Conservation (phyloP, 148 eudicot genomes). For the Nyssa sinensis region DNA sequence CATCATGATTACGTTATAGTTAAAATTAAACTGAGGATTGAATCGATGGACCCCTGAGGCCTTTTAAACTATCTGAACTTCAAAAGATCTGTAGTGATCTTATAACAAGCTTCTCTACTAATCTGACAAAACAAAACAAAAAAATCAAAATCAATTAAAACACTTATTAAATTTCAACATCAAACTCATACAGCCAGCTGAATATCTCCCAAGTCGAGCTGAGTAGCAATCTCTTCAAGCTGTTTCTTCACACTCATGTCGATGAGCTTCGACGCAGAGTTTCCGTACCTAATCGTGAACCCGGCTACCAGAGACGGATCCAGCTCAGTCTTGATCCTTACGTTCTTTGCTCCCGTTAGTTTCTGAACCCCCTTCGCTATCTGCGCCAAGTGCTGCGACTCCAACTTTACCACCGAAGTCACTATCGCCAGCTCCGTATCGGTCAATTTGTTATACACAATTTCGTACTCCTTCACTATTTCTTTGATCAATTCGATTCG, state of each 20-base stretch:
- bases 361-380: conserved; percentile 85
- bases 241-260: conserved; percentile 96
- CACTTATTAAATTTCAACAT: too few species aligned
- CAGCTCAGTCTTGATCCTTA: conserved; percentile 75
- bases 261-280: conserved; percentile 64
- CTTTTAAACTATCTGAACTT: too few species aligned
- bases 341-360: conserved; percentile 81
- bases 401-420: conserved; percentile 75
- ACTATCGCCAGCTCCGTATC: conserved; percentile 79
- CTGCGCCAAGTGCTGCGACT: conserved; percentile 83
- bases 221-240: conserved; percentile 81
- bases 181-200: conserved; percentile 40
- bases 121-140: too few species aligned
- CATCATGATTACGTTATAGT: too few species aligned
- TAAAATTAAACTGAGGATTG: too few species aligned
- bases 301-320: conserved; percentile 80
- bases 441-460: conserved; percentile 57
- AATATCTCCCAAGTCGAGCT: conserved; percentile 68
- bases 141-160: too few species aligned
- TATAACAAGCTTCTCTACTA: too few species aligned
- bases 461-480: conserved; percentile 69
- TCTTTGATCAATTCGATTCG: conserved; percentile 54
- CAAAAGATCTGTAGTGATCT: too few species aligned
- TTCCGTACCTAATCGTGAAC: conserved; percentile 74
- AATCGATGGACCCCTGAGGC: too few species aligned